Percentiles rank a stretch among this genome's conserved stretches.
Conservation (phyloP, 202 grass and related monocot genomes). For the Saccharum hybrid region DNA sequence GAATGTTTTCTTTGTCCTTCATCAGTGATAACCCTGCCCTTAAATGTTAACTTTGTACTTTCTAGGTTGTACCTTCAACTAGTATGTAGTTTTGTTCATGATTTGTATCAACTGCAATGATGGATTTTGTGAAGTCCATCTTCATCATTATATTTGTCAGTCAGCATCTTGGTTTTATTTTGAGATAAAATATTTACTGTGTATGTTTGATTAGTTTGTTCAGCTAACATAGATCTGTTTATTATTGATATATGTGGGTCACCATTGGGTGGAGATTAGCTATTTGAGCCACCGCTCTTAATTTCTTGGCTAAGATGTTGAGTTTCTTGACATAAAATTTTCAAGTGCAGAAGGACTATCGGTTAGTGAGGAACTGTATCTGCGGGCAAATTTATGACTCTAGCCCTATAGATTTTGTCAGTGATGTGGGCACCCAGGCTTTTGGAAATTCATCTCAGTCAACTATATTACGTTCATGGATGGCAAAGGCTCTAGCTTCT, state of each 20-base stretch:
- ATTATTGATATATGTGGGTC: neutral
- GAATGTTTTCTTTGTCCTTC: slow-evolving; percentile 26
- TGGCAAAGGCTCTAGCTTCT: slow-evolving; percentile 75
- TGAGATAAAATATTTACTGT: slow-evolving; percentile 18
- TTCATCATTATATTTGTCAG: neutral
- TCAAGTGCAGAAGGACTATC: slow-evolving; percentile 68
- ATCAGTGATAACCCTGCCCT: neutral
- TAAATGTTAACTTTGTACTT: neutral
- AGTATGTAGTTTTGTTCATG: slow-evolving; percentile 19
- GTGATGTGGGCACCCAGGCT: slow-evolving; percentile 55
- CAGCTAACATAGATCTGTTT: neutral
- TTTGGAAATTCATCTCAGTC: slow-evolving; percentile 50
- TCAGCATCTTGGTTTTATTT: neutral
- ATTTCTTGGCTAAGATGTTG: slow-evolving; percentile 24
- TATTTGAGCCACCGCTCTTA: neutral
- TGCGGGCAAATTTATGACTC: slow-evolving; percentile 95
- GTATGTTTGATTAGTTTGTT: neutral
- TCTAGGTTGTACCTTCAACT: slow-evolving; percentile 4
- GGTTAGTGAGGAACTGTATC: slow-evolving; percentile 76
- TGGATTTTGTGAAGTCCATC: neutral
- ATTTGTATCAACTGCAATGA: neutral
- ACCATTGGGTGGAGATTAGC: neutral
- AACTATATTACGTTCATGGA: slow-evolving; percentile 67
- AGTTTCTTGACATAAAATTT: slow-evolving; percentile 34
- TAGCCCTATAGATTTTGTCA: slow-evolving; percentile 76